Evolutionary conservation across 2,329 filamentous ascomycete species (phyloP), one percentile per base, ranked within the genome.

Genomic region (Metarhizium album): DNA sequence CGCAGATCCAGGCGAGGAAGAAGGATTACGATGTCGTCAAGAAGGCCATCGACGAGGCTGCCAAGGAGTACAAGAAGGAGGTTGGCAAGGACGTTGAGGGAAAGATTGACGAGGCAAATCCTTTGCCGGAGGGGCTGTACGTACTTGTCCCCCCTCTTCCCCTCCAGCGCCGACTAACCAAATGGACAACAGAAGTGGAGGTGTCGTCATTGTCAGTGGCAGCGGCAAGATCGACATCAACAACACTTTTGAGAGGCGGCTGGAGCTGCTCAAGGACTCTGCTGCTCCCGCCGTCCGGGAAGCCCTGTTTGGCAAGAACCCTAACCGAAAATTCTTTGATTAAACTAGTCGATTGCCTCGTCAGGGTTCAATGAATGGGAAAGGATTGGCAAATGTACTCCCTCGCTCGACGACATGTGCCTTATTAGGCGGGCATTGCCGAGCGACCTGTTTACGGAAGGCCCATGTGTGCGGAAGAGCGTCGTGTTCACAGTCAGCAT

Each of bases 151-250:
- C 38, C 20, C 18, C 23, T 7, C 13, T 46, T 11, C 43, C 43
- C 47, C 23, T 38, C 24, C 45, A 46, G 4, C 45, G 6, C 40
- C 14, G 13, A 24, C 40, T 43, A 24, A 43, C 22, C 22, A 42
- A 22, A 23, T 11, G 22, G 27, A 23, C 35, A 47, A 54, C 59
- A 97, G 93, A 62, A 78, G 90, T 53, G 93, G 93, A 54, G 93
- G 93, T 61, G 77, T 95, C 52, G 68, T 80, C 52, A 82, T 98
- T 57, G 71, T 95, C 50, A 89, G 90, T 57, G 84, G 86, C 59
- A 78, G 77, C 57, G 93, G 93, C 67, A 96, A 91, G 78, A 97
- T 98, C 67, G 90, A 95, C 63, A 91, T 98, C 70, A 90, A 96
- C 80, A 97, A 98, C 76, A 97, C 93, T 50, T 87, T 97, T 60